Percentiles rank a stretch among this genome's conserved stretches.
These are phyloP conservation scores for Dipteronia dyeriana DNA, from an alignment of 345 rosid species.

Conservation along the genomic window DNA sequence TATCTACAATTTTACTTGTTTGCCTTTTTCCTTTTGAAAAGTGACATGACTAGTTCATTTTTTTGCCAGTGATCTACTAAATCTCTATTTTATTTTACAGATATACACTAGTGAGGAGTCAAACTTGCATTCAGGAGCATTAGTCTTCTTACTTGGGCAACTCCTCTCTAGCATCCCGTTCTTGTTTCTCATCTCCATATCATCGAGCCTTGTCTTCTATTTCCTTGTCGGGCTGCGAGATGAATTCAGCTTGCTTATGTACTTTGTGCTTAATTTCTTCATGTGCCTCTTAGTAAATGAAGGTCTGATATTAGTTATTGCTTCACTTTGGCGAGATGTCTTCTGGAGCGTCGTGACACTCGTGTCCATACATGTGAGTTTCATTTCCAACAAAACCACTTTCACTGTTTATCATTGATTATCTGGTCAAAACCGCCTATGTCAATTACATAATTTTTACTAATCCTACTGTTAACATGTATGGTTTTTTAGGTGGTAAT, in stretches of 20 bases:
- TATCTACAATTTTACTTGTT: neutral
- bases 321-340: conserved; percentile 71
- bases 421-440: neutral
- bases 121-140: conserved; percentile 88
- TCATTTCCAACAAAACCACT: neutral
- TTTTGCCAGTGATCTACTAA: conserved; percentile 1
- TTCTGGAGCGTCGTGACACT: conserved; percentile 76
- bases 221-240: conserved; percentile 85
- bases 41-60: neutral
- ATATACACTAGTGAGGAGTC: conserved; percentile 81
- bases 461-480: conserved; percentile 11
- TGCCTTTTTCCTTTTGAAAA: neutral
- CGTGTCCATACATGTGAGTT: conserved; percentile 70
- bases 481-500: conserved; percentile 70
- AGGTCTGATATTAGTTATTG: conserved; percentile 72
- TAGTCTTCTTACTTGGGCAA: conserved; percentile 87
- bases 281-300: conserved; percentile 87
- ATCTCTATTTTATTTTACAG: conserved; percentile 39
- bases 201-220: conserved; percentile 94
- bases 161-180: conserved; percentile 94
- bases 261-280: conserved; percentile 96
- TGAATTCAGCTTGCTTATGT: conserved; percentile 95
- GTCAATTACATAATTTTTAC: neutral
- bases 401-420: conserved; percentile 1
- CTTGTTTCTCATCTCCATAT: conserved; percentile 92